A percentile compares a stretch with the other conserved stretches of the same genome.
Evolutionary conservation across 768 basidiomycete genomes (phyloP).

Genomic region (Hirschioporus abietinus): DNA sequence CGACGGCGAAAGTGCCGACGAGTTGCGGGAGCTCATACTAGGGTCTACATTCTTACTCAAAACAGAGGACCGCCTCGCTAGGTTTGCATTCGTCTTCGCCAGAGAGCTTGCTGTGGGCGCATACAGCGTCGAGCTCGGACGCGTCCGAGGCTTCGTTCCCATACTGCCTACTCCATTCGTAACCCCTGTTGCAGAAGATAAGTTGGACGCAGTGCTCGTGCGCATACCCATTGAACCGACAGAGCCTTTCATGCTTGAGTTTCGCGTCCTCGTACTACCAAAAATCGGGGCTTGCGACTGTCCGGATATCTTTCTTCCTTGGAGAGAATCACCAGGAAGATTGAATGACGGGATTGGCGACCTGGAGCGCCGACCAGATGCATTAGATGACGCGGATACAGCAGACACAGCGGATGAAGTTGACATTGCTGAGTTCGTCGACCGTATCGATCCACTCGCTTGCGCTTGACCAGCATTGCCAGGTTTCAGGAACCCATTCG

Average conservation of each 20-base stretch:
- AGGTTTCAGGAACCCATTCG: not conserved
- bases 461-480: not conserved
- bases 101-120: conserved; percentile 77
- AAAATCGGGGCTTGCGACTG: conserved; percentile 5
- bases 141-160: conserved; percentile 18
- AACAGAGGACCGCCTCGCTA: not conserved
- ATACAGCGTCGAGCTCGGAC: conserved; percentile 46
- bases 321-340: not conserved
- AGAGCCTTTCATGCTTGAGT: conserved; percentile 2
- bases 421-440: not conserved
- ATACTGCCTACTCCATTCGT: conserved; percentile 7
- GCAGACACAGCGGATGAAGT: not conserved
- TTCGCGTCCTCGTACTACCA: not conserved
- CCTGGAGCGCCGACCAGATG: not conserved
- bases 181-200: conserved; percentile 16
- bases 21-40: not conserved
- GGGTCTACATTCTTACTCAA: not conserved
- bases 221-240: conserved; percentile 22
- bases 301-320: not conserved
- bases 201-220: conserved; percentile 19
- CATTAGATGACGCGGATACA: not conserved
- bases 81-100: conserved; percentile 39
- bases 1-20: not conserved
- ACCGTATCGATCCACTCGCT: not conserved
- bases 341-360: conserved; percentile 2